Conservation (phyloP, 2,329 filamentous ascomycete genomes). For the Juglanconis oblonga region DNA sequence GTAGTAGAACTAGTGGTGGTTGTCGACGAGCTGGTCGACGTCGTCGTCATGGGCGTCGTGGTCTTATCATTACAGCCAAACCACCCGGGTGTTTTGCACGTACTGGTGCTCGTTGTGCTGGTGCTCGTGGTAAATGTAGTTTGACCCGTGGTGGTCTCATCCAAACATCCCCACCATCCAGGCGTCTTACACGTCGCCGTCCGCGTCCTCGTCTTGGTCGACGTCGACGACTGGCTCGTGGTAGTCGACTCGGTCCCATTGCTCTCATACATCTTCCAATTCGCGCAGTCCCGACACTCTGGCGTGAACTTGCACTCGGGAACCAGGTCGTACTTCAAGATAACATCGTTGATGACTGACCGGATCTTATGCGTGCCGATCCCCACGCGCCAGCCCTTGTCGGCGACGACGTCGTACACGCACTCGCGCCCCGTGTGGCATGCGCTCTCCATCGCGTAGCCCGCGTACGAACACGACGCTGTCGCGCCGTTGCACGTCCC, state of each 20-base stretch:
- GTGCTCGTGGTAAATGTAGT: slow-evolving; percentile 37
- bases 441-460: slow-evolving; percentile 89
- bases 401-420: slow-evolving; percentile 85
- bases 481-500: slow-evolving; percentile 89
- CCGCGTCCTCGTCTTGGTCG: slow-evolving; percentile 63
- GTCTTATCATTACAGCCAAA: slow-evolving; percentile 62
- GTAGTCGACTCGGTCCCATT: slow-evolving; percentile 79
- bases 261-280: slow-evolving; percentile 94
- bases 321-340: slow-evolving; percentile 77
- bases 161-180: slow-evolving; percentile 84
- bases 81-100: slow-evolving; percentile 61
- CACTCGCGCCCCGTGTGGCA: slow-evolving; percentile 89
- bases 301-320: slow-evolving; percentile 73
- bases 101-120: slow-evolving; percentile 41
- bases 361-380: slow-evolving; percentile 90
- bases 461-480: slow-evolving; percentile 83
- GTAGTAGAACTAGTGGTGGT: slow-evolving; percentile 31
- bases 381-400: slow-evolving; percentile 89
- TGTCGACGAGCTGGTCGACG: slow-evolving; percentile 31
- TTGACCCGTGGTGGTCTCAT: slow-evolving; percentile 56
- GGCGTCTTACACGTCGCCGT: slow-evolving; percentile 88
- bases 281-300: slow-evolving; percentile 83
- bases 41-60: slow-evolving; percentile 35
- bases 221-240: slow-evolving; percentile 55
- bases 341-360: slow-evolving; percentile 81